Conservation (phyloP, 352 stramenopile species). For the Blastocystis hominis region DNA sequence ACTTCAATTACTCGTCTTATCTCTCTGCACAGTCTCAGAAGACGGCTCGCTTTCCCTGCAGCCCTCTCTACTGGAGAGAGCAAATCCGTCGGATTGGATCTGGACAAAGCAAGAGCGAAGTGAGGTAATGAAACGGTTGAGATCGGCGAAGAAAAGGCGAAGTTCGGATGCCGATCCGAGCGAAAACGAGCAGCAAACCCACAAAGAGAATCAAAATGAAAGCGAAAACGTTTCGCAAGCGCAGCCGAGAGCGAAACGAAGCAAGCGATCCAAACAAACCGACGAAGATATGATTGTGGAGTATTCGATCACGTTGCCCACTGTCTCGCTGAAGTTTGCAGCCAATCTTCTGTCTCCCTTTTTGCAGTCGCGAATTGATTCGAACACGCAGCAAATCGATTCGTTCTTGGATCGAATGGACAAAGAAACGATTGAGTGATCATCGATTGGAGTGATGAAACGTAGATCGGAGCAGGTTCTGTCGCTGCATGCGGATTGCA, state of each 20-base stretch:
- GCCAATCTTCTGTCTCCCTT: background rate
- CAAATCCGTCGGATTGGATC: background rate
- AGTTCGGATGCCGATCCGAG: background rate
- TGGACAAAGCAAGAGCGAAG: background rate
- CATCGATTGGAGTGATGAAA: background rate
- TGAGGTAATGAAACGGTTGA: background rate
- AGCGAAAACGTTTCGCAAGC: background rate
- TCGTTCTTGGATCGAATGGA: background rate
- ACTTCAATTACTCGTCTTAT: background rate
- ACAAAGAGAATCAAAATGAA: background rate
- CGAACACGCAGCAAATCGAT: background rate
- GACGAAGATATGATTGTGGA: background rate
- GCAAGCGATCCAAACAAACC: background rate
- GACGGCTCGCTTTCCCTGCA: background rate
- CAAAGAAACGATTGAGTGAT: background rate
- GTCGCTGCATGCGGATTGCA: slow-evolving; percentile 5
- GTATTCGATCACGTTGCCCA: slow-evolving; percentile 23
- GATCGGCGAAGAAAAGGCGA: background rate
- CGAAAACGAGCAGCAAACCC: background rate
- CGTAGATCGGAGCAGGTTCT: slow-evolving; percentile 7
- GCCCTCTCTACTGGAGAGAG: background rate
- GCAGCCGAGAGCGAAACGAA: background rate
- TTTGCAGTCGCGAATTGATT: background rate
- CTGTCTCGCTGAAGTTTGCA: background rate
- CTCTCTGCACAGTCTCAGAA: background rate